Evolutionary conservation across 2,329 filamentous ascomycete species (phyloP).

Genomic region (Diplodia mutila): DNA sequence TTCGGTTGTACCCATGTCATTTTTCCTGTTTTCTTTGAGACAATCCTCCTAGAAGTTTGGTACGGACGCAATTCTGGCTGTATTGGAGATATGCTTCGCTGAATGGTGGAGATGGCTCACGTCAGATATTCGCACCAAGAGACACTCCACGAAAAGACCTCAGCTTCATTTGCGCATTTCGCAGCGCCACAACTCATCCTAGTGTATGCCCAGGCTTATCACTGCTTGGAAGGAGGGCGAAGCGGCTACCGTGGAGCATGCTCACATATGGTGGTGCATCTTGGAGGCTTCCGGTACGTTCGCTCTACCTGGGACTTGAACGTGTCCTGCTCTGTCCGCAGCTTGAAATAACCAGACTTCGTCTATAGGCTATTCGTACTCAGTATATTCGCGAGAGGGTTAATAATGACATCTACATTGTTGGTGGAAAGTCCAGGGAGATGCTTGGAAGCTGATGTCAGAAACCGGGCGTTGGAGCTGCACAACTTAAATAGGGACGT

Average conservation of each 20-base stretch:
- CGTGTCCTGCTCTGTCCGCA: background rate
- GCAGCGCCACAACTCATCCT: background rate
- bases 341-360: background rate
- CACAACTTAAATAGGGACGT: background rate
- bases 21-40: too few relatives aligned
- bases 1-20: too few relatives aligned
- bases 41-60: too few relatives aligned
- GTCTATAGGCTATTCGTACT: background rate
- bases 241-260: background rate
- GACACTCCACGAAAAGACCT: background rate
- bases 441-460: background rate
- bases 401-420: background rate
- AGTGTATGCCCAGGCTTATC: background rate
- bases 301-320: background rate
- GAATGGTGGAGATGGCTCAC: background rate
- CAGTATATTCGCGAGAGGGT: too few relatives aligned
- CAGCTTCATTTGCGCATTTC: background rate
- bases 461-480: background rate
- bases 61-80: background rate
- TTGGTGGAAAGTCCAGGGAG: too few relatives aligned
- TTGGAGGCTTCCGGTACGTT: too few relatives aligned
- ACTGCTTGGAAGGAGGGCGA: background rate
- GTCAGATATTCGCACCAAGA: background rate
- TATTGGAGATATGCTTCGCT: background rate
- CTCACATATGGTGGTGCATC: background rate